phyloP scores from a whole-genome alignment of 176 grass and related monocot species.

The Triticum turgidum region DNA sequence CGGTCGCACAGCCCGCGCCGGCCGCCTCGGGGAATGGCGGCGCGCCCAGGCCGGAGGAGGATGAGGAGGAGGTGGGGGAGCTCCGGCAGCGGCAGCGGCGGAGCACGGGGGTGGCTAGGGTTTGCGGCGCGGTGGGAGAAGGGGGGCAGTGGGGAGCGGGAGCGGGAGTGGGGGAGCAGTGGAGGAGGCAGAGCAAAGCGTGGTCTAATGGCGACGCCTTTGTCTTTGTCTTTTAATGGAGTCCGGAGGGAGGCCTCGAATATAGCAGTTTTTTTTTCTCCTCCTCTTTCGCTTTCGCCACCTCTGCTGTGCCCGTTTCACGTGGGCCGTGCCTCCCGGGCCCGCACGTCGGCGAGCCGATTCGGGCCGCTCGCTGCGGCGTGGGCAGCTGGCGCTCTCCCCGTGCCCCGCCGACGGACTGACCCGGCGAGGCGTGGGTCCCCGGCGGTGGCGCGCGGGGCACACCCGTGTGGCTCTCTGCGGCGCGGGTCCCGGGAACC shows the following conservation, averaged over 20 bases:
- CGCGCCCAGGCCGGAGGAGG: background rate
- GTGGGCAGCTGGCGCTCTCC: no score
- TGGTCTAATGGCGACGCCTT: conserved; percentile 41
- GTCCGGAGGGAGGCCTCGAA: conserved; percentile 40
- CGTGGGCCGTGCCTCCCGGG: background rate
- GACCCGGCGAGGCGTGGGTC: background rate
- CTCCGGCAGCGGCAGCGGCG: no score
- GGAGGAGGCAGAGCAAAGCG: background rate
- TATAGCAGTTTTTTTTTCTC: conserved; percentile 4
- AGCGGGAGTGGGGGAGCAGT: background rate
- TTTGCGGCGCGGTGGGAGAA: background rate
- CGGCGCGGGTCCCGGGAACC: rapidly evolving
- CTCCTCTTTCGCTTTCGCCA: conserved; percentile 26
- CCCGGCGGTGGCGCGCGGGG: background rate
- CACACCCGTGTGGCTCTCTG: background rate
- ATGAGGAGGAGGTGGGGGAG: background rate
- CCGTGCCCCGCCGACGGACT: background rate
- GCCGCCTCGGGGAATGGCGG: conserved; percentile 13
- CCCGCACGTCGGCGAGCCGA: no score
- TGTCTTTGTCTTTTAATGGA: conserved; percentile 53
- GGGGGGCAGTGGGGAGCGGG: background rate
- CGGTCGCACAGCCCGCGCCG: background rate
- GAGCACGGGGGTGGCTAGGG: conserved; percentile 30
- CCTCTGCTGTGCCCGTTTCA: background rate
- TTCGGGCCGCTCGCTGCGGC: no score